Evolutionary conservation across 345 rosid species (phyloP).

Genomic region (Citrus hindsii): DNA sequence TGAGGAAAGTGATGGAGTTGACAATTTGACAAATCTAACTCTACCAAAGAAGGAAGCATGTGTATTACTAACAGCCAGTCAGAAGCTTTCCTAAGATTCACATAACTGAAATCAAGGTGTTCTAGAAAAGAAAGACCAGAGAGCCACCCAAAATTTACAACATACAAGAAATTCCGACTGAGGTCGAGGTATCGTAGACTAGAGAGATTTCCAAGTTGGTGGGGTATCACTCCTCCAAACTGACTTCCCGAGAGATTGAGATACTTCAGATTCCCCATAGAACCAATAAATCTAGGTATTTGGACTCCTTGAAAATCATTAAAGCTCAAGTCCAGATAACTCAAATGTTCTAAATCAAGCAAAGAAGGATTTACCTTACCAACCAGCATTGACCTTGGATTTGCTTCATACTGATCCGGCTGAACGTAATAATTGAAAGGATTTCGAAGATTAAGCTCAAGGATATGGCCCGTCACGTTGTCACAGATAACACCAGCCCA

Average conservation of each 20-base stretch:
- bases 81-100: background rate
- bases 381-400: background rate
- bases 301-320: conserved; percentile 7
- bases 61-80: background rate
- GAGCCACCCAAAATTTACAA: background rate
- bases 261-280: background rate
- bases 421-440: background rate
- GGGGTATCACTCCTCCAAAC: background rate
- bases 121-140: background rate
- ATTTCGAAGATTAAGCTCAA: background rate
- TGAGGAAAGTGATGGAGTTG: background rate
- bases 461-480: background rate
- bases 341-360: background rate
- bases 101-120: background rate
- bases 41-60: background rate
- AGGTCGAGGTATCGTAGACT: background rate
- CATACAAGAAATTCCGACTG: background rate
- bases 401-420: background rate
- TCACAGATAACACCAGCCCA: too few relatives aligned
- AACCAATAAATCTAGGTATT: conserved; percentile 13
- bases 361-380: too few relatives aligned
- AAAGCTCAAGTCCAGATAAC: conserved; percentile 20
- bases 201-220: conserved; percentile 2
- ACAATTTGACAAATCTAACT: background rate
- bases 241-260: background rate